Evolutionary conservation across 1,284 basidiomycete genomes (phyloP), one percentile per base, ranked within the genome.

Genomic region (Sutorius eximius): DNA sequence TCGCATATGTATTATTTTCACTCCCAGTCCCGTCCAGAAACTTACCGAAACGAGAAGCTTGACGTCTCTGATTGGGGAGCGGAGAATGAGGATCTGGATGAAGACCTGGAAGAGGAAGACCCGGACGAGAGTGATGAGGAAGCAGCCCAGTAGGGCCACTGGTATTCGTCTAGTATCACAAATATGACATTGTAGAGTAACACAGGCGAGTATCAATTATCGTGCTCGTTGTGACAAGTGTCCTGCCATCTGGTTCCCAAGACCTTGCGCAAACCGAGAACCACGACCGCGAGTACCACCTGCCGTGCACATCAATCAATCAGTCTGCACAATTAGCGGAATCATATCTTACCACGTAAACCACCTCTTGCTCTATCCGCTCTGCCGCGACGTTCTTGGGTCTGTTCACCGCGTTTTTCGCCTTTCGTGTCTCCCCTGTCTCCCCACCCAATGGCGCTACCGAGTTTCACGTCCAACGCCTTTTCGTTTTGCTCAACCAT

Each of bases 401-500:
- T 77, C 66, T 89, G 87, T 61, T 91, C 89, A 16, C 85, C 85
- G 18, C 87, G 81, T 70, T 91, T 90, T 64, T 89, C 88, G 30
- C 85, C 85, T 68, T 89, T 88, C n/a, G 72, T 72, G 16, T 89
- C 89, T 27, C 74, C 77, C 36, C 89, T 78, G 52, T 91, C 91
- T 36, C 80, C 79, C 82, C 89, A 92, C 18, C 80, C 79, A 30
- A 77, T 74, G 42, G 77, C 74, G 15, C 81, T 82, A 45, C 93
- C 92, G 60, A 96, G 82, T 74, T 96, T 96, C 64, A 82, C 72
- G 71, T 98, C 95, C 50, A 98, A 77, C n/a, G 85, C 78, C 78
- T 98, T 96, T 75, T 98, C 95, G 71, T 95, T 98, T 69, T 92
- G 89, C 69, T 98, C 96, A n/a, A 96, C 86, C 82, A 98, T 80